phyloP scores from a whole-genome alignment of 768 basidiomycete genomes.

The Mrakia frigida region DNA sequence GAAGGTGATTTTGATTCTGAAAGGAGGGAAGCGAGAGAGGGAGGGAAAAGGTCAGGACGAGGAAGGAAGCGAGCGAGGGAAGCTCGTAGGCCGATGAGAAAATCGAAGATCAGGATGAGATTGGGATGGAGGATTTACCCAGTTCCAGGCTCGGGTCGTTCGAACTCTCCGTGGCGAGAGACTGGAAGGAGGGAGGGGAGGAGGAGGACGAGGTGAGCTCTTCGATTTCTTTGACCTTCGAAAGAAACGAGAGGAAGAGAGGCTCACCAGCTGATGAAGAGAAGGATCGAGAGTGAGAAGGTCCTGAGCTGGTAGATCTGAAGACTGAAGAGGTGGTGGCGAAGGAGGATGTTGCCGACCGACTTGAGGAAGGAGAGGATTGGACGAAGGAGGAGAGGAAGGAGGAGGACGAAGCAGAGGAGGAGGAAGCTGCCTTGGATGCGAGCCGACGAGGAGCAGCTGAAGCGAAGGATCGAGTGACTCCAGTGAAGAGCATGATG shows the following conservation, averaged over 20 bases:
- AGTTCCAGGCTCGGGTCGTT: slow-evolving; percentile 60
- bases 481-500: background rate
- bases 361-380: background rate
- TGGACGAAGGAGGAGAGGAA: background rate
- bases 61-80: background rate
- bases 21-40: background rate
- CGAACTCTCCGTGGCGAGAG: slow-evolving; percentile 11
- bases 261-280: background rate
- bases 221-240: background rate
- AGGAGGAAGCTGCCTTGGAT: too few species aligned
- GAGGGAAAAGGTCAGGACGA: background rate
- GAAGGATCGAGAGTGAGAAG: background rate
- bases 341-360: background rate
- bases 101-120: too few species aligned
- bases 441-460: background rate
- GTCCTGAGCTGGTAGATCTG: background rate
- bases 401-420: background rate
- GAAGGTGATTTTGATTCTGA: slow-evolving; percentile 82
- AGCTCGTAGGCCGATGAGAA: background rate
- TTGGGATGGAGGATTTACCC: slow-evolving; percentile 50
- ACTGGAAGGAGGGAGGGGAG: background rate
- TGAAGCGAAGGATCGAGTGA: background rate
- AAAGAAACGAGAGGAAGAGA: background rate
- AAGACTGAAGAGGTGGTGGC: background rate
- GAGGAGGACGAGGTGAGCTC: background rate